These are phyloP conservation scores for Pneumocystis jirovecii DNA, from an alignment of 1,139 yeast genomes.

Conservation along the genomic window DNA sequence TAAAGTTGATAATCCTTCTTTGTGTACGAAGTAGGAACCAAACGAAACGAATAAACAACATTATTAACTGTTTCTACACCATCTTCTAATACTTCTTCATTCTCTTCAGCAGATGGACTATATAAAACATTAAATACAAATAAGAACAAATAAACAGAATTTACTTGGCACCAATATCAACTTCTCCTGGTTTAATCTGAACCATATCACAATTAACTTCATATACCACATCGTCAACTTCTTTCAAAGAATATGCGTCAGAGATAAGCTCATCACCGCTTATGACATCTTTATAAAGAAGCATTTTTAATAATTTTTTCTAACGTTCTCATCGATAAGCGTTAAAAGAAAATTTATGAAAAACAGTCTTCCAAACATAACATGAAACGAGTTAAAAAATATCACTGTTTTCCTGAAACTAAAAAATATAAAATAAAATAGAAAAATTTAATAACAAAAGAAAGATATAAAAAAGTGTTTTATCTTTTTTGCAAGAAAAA, in stretches of 20 bases:
- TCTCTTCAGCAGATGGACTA: constrained; percentile 98
- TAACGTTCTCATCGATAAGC: background rate
- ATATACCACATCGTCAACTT: constrained; percentile 79
- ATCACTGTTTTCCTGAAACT: no score
- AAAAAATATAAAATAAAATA: no score
- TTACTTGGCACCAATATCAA: constrained; percentile 43
- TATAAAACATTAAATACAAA: constrained; percentile 41
- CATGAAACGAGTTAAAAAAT: background rate
- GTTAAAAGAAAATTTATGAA: background rate
- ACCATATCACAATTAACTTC: constrained; percentile 96
- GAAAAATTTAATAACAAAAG: no score
- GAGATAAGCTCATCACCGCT: constrained; percentile 93
- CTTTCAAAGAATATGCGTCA: constrained; percentile 82
- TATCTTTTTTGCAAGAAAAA: no score
- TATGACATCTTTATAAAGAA: constrained; percentile 45
- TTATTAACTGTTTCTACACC: constrained; percentile 86
- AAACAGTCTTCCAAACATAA: background rate
- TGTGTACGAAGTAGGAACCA: constrained; percentile 89
- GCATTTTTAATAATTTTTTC: constrained; percentile 6
- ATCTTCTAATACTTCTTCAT: constrained; percentile 67
- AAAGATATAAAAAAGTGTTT: no score
- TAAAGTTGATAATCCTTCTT: constrained; percentile 64
- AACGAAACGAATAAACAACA: constrained; percentile 96
- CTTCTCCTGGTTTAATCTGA: constrained; percentile 65
- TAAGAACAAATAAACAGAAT: background rate